These are phyloP conservation scores for Nymphaea thermarum DNA, from an alignment of 164 flowering plant species.

Conservation along the genomic window DNA sequence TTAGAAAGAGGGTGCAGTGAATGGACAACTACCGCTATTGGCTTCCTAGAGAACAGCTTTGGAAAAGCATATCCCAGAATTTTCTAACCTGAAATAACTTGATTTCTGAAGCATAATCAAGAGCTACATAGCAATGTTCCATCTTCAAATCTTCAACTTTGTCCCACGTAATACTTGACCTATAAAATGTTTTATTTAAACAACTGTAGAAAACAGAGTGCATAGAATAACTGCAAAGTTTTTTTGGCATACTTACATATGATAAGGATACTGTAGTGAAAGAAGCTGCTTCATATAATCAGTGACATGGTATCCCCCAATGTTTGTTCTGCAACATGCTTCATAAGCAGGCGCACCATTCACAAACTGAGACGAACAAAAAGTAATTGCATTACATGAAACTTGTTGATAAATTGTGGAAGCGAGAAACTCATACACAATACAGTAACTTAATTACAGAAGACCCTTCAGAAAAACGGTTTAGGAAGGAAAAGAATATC, in stretches of 20 bases:
- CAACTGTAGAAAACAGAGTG: neutral
- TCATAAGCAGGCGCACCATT: conserved; percentile 79
- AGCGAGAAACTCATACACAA: neutral
- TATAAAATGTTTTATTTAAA: conserved; percentile 10
- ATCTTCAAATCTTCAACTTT: conserved; percentile 95
- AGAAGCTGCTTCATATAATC: conserved; percentile 94
- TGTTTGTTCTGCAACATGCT: conserved; percentile 76
- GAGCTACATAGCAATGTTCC: conserved; percentile 89
- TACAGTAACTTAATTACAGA: neutral
- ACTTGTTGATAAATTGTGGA: neutral
- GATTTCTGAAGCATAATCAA: conserved; percentile 71
- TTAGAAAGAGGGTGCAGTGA: no score
- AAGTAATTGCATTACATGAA: neutral
- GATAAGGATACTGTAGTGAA: conserved; percentile 86
- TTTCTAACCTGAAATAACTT: conserved; percentile 62
- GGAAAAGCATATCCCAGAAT: no score
- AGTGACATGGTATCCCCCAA: conserved; percentile 93
- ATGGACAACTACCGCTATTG: no score
- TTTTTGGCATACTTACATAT: conserved; percentile 40
- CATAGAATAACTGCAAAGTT: no score
- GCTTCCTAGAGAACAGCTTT: no score
- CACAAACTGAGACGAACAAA: conserved; percentile 39
- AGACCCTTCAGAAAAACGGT: neutral
- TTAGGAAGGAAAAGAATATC: neutral
- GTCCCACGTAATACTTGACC: conserved; percentile 84